Conservation (phyloP, 257 asterid species). For the Przewalskia tangutica region DNA sequence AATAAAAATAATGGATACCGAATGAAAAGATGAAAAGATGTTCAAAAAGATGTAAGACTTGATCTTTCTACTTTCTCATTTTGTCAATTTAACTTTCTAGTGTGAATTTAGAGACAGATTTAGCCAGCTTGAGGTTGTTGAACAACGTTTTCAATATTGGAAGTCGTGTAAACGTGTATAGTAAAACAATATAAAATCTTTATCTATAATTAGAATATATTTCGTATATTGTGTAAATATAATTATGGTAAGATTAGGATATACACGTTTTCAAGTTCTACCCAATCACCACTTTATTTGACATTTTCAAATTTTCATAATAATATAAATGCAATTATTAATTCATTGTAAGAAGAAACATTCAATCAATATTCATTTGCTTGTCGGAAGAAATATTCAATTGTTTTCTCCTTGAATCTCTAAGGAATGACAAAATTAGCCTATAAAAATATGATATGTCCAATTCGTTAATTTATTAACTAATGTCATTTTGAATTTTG, state of each 20-base stretch:
- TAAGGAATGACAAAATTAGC: too few species aligned
- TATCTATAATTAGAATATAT: too few species aligned
- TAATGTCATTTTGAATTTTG: too few species aligned
- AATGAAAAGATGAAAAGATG: neutral
- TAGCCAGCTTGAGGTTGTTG: neutral
- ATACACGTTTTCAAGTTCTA: too few species aligned
- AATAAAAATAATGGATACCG: neutral
- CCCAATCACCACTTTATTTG: neutral
- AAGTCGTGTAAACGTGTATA: too few species aligned
- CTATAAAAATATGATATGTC: too few species aligned
- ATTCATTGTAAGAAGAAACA: neutral
- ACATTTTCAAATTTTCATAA: neutral
- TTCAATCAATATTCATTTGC: neutral
- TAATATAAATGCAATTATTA: neutral
- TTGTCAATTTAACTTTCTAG: neutral
- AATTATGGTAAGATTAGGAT: too few species aligned
- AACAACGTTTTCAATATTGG: neutral
- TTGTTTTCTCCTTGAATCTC: neutral
- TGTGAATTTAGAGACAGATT: neutral
- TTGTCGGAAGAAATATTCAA: neutral
- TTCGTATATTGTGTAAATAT: too few species aligned
- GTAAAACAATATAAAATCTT: too few species aligned
- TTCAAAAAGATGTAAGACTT: neutral
- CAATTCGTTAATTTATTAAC: too few species aligned
- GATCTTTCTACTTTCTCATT: neutral